phyloP scores from a whole-genome alignment of 257 asterid species.

The Capsicum chinense region DNA sequence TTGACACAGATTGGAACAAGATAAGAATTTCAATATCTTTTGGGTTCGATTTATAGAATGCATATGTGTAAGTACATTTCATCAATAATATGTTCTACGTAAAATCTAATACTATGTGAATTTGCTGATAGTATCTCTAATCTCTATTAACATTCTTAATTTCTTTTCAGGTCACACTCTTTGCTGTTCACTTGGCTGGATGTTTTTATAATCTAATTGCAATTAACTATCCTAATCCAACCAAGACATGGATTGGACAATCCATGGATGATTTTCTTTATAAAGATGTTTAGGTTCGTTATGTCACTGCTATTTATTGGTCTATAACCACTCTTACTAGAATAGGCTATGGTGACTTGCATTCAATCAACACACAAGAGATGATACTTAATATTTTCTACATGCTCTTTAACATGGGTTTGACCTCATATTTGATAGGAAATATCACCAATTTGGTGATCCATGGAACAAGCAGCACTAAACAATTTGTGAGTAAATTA shows the following conservation, averaged over 20 bases:
- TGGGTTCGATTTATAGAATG: constrained; percentile 57
- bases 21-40: constrained; percentile 51
- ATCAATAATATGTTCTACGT: neutral
- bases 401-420: no score
- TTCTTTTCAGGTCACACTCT: constrained; percentile 51
- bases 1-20: constrained; percentile 59
- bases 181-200: constrained; percentile 42
- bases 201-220: constrained; percentile 39
- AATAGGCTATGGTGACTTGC: constrained; percentile 50
- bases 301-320: constrained; percentile 63
- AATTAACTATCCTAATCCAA: constrained; percentile 33
- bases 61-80: constrained; percentile 49
- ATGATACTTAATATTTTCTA: no score
- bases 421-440: no score
- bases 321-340: constrained; percentile 60
- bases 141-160: constrained; percentile 24
- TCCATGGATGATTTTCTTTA: constrained; percentile 41
- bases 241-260: constrained; percentile 53
- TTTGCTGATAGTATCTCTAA: neutral
- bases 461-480: no score
- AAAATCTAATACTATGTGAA: neutral
- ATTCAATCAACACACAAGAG: no score
- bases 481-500: no score
- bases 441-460: no score
- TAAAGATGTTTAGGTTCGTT: constrained; percentile 46